Evolutionary conservation across 345 rosid species (phyloP), one percentile per base, ranked within the genome.

Genomic region (Excoecaria agallocha): DNA sequence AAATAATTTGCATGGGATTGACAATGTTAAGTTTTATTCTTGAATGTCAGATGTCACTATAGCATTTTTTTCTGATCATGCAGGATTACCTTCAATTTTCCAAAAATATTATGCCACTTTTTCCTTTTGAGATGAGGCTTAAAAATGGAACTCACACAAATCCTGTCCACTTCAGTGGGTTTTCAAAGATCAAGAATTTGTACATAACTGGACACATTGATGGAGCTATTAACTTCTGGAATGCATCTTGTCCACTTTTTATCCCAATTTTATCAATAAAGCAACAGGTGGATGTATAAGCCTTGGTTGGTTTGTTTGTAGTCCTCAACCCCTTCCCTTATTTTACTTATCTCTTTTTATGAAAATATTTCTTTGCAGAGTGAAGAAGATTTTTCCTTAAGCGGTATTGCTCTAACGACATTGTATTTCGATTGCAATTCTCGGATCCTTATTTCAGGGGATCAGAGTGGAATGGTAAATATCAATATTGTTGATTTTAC

Each of bases 141-240:
- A 94, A 87, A 82, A 96, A 91, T 63, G 82, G 79, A 78, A 74
- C 71, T 39, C 79, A 80, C 67, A 70, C 79, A 2, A 78, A 74
- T 69, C 65, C 83, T 19, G 80, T 73, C 54, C 86, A 78, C 48
- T 88, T 91, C 77, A 83, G 78, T 68, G 97, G 97, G 62, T 89
- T 92, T 79, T 46, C 88, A 68, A 91, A 90, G 85, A 82, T 92
- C 72, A 89, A 85, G 76, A 87, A 94, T 80, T 78, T 94, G 79
- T 89, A 84, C 81, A 84, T 94, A 77, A 86, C 93, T 45, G 98
- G 98, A 48, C 98, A 92, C 69, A 83, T 86, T 69, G 90, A 92
- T 82, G 98, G 98, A 78, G 84, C 88, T 54, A 83, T 89, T 74
- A 77, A 92, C 70, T 87, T 94, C 67, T 94, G 97, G 98, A 97